Percentiles rank a stretch among this genome's conserved stretches.
These are phyloP conservation scores for Glutinoglossum americanum DNA, from an alignment of 495 filamentous ascomycete species.

Conservation along the genomic window DNA sequence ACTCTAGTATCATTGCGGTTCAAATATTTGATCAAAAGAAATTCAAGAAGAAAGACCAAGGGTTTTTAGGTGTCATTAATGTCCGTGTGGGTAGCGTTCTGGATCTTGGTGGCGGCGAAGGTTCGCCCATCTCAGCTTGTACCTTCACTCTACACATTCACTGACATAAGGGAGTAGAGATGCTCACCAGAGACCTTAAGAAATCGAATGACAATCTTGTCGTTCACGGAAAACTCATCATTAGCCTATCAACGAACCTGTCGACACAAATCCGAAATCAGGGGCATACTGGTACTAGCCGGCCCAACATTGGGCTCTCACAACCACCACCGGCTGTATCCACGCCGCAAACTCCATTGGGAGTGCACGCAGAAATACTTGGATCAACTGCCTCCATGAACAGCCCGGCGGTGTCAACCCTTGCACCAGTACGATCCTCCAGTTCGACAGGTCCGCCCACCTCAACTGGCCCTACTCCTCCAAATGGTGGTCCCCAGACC, in stretches of 20 bases:
- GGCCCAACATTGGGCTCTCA: background rate
- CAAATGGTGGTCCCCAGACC: slow-evolving; percentile 18
- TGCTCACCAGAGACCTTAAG: slow-evolving; percentile 96
- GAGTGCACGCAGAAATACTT: background rate
- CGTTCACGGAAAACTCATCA: slow-evolving; percentile 90
- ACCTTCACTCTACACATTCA: background rate
- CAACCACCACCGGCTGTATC: slow-evolving; percentile 4
- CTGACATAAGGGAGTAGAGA: slow-evolving; percentile 27
- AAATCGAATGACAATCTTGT: slow-evolving; percentile 96
- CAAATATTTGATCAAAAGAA: slow-evolving; percentile 99
- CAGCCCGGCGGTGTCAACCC: background rate
- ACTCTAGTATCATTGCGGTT: slow-evolving; percentile 89
- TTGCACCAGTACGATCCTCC: background rate
- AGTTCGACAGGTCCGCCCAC: slow-evolving; percentile 3
- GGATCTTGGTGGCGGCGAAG: slow-evolving; percentile 77
- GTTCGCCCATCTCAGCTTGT: slow-evolving; percentile 24
- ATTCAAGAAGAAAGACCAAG: slow-evolving; percentile 99
- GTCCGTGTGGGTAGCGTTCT: slow-evolving; percentile 84
- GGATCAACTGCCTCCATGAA: background rate
- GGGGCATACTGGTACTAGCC: slow-evolving; percentile 3
- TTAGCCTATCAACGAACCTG: slow-evolving; percentile 85
- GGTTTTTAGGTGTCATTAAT: slow-evolving; percentile 94
- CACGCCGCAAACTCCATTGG: background rate
- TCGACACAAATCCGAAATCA: slow-evolving; percentile 24
- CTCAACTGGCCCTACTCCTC: slow-evolving; percentile 9